Percentiles rank a stretch among this genome's conserved stretches.
phyloP scores from a whole-genome alignment of 2,329 filamentous ascomycete species.

The Phaeosphaeriaceae sp. region DNA sequence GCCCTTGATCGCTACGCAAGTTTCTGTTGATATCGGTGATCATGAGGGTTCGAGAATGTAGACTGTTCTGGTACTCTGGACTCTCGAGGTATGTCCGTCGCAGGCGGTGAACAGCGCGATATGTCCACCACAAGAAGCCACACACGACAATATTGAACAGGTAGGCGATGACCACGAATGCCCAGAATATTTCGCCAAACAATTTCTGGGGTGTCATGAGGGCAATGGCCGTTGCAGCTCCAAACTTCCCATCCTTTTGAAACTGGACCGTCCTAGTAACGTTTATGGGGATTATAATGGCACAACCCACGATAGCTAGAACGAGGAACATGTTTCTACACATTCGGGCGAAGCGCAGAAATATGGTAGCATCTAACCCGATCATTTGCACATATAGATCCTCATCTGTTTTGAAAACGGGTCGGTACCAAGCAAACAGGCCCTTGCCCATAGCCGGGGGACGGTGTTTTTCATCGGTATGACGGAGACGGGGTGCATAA shows the following conservation, averaged over 20 bases:
- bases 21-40: constrained; percentile 82
- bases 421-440: constrained; percentile 85
- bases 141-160: constrained; percentile 76
- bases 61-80: constrained; percentile 83
- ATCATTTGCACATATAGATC: constrained; percentile 78
- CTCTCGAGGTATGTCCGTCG: constrained; percentile 83
- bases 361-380: constrained; percentile 89
- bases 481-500: constrained; percentile 91
- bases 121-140: constrained; percentile 90
- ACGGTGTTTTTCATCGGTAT: constrained; percentile 87
- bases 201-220: constrained; percentile 54
- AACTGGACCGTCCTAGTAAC: constrained; percentile 45
- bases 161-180: constrained; percentile 65
- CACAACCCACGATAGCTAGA: constrained; percentile 74
- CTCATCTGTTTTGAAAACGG: constrained; percentile 80
- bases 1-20: constrained; percentile 82
- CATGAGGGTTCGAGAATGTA: constrained; percentile 74
- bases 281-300: constrained; percentile 83
- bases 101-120: constrained; percentile 72
- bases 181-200: constrained; percentile 61
- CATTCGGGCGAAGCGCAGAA: constrained; percentile 89
- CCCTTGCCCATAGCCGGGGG: constrained; percentile 86
- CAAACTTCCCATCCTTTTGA: constrained; percentile 14
- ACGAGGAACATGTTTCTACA: constrained; percentile 85
- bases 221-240: constrained; percentile 20